Conservation (phyloP, 257 asterid genomes). For the Przewalskia tangutica region DNA sequence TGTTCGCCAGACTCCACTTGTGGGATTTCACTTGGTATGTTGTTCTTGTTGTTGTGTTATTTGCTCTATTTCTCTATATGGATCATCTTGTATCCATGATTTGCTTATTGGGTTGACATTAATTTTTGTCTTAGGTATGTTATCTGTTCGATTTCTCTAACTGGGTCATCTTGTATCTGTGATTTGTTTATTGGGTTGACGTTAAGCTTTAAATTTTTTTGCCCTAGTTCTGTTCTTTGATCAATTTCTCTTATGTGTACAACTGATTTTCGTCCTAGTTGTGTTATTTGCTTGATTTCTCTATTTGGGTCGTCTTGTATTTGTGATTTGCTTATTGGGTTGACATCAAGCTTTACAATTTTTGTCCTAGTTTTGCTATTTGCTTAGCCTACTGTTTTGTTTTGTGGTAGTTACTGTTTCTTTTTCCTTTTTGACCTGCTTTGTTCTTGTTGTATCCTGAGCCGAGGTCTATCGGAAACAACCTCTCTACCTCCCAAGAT, state of each 20-base stretch:
- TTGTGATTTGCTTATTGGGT: background rate
- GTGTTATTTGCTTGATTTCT: background rate
- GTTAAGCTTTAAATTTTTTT: background rate
- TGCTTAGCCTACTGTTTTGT: background rate
- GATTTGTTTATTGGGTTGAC: background rate
- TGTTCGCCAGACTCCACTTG: background rate
- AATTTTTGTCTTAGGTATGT: background rate
- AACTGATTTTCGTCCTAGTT: background rate
- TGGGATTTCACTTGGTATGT: no score
- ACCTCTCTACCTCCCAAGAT: no score
- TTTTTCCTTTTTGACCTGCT: no score
- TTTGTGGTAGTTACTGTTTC: no score
- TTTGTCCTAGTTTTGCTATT: background rate
- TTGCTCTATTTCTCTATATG: background rate
- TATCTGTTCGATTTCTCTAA: background rate
- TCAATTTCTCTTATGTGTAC: background rate
- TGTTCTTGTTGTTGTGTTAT: no score
- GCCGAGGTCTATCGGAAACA: no score
- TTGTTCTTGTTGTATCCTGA: no score
- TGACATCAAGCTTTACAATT: background rate
- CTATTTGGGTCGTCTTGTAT: background rate
- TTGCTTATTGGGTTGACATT: background rate
- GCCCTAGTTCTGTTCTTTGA: background rate
- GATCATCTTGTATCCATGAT: background rate
- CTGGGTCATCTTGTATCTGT: background rate